Conservation (phyloP, 2,329 filamentous ascomycete species). For the Torrubiella hemipterigena region DNA sequence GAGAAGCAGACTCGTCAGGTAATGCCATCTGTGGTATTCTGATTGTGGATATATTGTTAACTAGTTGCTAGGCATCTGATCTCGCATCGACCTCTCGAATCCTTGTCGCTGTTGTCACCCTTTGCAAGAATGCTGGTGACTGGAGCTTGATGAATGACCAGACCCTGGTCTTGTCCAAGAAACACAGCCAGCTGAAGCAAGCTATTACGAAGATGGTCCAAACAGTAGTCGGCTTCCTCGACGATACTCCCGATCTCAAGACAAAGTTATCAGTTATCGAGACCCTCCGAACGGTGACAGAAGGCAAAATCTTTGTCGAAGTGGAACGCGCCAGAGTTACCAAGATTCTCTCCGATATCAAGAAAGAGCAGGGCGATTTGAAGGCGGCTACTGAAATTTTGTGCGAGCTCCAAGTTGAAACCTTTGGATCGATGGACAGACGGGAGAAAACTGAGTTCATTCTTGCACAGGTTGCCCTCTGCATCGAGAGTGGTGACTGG, state of each 20-base stretch:
- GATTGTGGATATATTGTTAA: slow-evolving; percentile 11
- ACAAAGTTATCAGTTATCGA: slow-evolving; percentile 91
- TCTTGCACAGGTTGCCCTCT: slow-evolving; percentile 83
- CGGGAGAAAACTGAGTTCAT: slow-evolving; percentile 99
- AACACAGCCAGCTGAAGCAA: slow-evolving; percentile 99
- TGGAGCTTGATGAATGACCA: slow-evolving; percentile 96
- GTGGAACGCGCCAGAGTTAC: slow-evolving; percentile 94
- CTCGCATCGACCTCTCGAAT: slow-evolving; percentile 87
- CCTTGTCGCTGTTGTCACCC: slow-evolving; percentile 76
- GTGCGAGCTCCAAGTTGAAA: slow-evolving; percentile 97
- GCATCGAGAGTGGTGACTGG: slow-evolving; percentile 94
- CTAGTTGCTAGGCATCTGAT: slow-evolving; percentile 66
- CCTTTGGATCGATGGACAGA: slow-evolving; percentile 94
- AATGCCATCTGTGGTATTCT: no score
- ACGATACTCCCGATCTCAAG: slow-evolving; percentile 72
- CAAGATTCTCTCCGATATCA: slow-evolving; percentile 91
- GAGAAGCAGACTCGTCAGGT: slow-evolving; percentile 98
- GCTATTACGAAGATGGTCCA: slow-evolving; percentile 99
- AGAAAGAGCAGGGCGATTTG: slow-evolving; percentile 88
- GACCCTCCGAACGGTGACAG: slow-evolving; percentile 87
- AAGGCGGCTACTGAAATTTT: slow-evolving; percentile 84
- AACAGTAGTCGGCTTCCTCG: slow-evolving; percentile 83
- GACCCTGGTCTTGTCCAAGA: slow-evolving; percentile 91
- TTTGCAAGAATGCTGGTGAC: slow-evolving; percentile 86
- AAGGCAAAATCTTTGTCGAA: slow-evolving; percentile 99